Evolutionary conservation across 2,329 filamentous ascomycete species (phyloP).

Genomic region (Fusarium sp.): DNA sequence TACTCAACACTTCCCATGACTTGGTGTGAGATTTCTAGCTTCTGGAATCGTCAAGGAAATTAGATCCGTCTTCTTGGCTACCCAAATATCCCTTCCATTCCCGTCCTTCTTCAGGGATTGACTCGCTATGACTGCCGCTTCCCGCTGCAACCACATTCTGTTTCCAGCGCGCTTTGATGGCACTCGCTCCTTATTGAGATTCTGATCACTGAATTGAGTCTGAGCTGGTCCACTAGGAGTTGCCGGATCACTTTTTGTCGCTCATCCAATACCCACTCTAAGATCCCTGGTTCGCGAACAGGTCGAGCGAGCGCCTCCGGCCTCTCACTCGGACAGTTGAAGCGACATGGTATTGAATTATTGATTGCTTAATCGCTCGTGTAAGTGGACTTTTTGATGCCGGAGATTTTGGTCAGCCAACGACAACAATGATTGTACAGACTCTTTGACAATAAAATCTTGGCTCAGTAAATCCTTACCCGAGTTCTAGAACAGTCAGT

Average conservation of each 20-base stretch:
- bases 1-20: neutral
- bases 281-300: neutral
- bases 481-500: neutral
- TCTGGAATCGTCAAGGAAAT: slow-evolving; percentile 30
- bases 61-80: neutral
- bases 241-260: neutral
- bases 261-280: slow-evolving; percentile 15
- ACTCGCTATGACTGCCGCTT: slow-evolving; percentile 21
- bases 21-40: slow-evolving; percentile 4
- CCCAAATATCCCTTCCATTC: neutral
- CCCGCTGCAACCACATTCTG: slow-evolving; percentile 20
- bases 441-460: neutral
- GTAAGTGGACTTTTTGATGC: neutral
- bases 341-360: neutral
- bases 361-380: neutral
- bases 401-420: neutral
- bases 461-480: neutral
- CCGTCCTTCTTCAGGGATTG: neutral
- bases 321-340: slow-evolving; percentile 24
- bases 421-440: neutral
- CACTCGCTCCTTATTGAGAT: neutral
- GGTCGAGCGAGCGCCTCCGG: slow-evolving; percentile 26
- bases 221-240: slow-evolving; percentile 24
- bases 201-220: neutral
- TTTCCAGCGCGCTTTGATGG: slow-evolving; percentile 17